Evolutionary conservation across 371 early-diverging fungal species (phyloP).

Genomic region (Choanephora cucurbitarum): DNA sequence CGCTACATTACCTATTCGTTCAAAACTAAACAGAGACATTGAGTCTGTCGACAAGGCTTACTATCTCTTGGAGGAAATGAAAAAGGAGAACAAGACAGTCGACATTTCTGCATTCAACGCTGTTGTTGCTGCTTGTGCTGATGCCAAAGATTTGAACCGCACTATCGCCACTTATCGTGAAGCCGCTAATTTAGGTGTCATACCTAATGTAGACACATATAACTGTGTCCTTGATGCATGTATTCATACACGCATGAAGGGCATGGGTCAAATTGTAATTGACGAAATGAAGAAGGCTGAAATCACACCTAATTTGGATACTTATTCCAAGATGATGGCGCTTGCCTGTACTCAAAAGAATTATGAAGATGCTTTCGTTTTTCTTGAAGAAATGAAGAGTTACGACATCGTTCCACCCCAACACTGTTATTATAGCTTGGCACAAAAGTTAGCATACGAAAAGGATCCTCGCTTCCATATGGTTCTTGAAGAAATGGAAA

Average conservation of each 20-base stretch:
- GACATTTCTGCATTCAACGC: slow-evolving; percentile 69
- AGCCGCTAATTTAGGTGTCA: slow-evolving; percentile 49
- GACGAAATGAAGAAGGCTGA: slow-evolving; percentile 56
- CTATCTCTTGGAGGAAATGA: slow-evolving; percentile 52
- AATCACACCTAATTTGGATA: slow-evolving; percentile 56
- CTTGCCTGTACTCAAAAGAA: slow-evolving; percentile 54
- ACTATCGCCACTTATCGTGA: slow-evolving; percentile 58
- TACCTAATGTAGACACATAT: slow-evolving; percentile 64
- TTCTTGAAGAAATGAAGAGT: slow-evolving; percentile 78
- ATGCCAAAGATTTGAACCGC: slow-evolving; percentile 48
- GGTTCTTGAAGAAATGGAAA: slow-evolving; percentile 75
- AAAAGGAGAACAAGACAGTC: slow-evolving; percentile 45
- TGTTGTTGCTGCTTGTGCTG: slow-evolving; percentile 60
- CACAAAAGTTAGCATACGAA: slow-evolving; percentile 62
- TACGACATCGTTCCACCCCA: slow-evolving; percentile 66
- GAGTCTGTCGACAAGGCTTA: slow-evolving; percentile 54
- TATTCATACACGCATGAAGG: slow-evolving; percentile 48
- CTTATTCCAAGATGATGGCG: slow-evolving; percentile 62
- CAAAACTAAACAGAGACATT: slow-evolving; percentile 25
- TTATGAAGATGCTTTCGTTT: slow-evolving; percentile 78
- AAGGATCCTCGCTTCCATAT: slow-evolving; percentile 68
- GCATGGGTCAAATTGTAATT: slow-evolving; percentile 59
- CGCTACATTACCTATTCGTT: slow-evolving; percentile 40
- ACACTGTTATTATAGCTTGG: slow-evolving; percentile 55
- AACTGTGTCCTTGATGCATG: slow-evolving; percentile 65